Evolutionary conservation across 805 yeast genomes (phyloP).

Genomic region (Wickerhamiella spandovensis): DNA sequence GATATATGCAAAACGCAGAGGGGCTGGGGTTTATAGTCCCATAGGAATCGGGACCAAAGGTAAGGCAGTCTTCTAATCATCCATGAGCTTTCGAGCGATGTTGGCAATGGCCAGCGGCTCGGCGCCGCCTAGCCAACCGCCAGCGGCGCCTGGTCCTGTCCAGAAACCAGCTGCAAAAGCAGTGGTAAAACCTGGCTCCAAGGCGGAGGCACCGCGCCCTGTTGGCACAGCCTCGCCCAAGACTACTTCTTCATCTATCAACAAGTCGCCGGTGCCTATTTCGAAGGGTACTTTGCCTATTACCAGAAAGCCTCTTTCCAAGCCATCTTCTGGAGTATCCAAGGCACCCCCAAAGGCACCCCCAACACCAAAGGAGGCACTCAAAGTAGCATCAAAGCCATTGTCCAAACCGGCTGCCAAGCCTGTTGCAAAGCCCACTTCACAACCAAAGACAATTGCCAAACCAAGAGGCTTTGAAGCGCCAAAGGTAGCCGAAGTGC

Average conservation of each 20-base stretch:
- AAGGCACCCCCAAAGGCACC: too few species aligned
- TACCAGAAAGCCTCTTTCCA: too few species aligned
- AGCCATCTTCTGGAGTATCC: too few species aligned
- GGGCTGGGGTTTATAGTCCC: too few species aligned
- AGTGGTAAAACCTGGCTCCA: too few species aligned
- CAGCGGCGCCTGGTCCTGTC: background rate
- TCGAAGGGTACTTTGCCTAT: too few species aligned
- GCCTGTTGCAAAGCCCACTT: background rate
- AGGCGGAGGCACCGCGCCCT: background rate
- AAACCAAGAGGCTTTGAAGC: background rate
- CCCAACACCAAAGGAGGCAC: slow-evolving; percentile 4
- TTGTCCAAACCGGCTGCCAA: background rate
- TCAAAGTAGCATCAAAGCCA: background rate
- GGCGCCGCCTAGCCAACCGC: background rate
- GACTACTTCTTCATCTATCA: too few species aligned
- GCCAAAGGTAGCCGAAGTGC: slow-evolving; percentile 1
- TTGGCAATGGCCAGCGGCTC: slow-evolving; percentile 15
- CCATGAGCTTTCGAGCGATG: slow-evolving; percentile 16
- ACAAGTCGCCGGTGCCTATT: too few species aligned
- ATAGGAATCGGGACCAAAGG: background rate
- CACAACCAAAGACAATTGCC: background rate
- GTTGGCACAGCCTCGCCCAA: too few species aligned
- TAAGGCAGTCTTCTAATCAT: background rate
- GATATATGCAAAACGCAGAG: too few species aligned
- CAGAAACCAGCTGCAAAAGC: too few species aligned